A percentile compares a stretch with the other conserved stretches of the same genome.
These are phyloP conservation scores for Colletotrichum australisinense DNA, from an alignment of 2,329 filamentous ascomycete genomes.

Conservation along the genomic window DNA sequence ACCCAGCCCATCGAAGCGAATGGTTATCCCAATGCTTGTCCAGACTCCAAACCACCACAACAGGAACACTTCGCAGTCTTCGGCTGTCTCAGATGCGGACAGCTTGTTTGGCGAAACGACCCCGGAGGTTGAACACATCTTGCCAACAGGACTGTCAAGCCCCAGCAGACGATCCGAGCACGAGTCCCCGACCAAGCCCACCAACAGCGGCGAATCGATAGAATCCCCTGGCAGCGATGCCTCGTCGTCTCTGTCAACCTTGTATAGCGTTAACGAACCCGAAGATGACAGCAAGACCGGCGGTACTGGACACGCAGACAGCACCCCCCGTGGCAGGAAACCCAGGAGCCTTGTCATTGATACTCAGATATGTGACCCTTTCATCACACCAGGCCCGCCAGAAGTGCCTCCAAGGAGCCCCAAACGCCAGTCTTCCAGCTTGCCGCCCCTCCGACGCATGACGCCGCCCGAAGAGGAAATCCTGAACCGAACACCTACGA, in stretches of 20 bases:
- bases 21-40: neutral
- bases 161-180: conserved; percentile 52
- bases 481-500: neutral
- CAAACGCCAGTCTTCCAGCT: conserved; percentile 4
- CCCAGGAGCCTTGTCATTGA: conserved; percentile 22
- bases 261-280: conserved; percentile 66
- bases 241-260: conserved; percentile 66
- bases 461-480: neutral
- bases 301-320: neutral
- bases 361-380: conserved; percentile 34
- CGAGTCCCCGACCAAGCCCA: conserved; percentile 29
- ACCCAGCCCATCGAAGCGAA: conserved; percentile 23
- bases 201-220: conserved; percentile 33
- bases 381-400: conserved; percentile 11
- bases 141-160: conserved; percentile 53
- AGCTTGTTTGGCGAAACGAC: conserved; percentile 53
- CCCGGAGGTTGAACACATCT: conserved; percentile 44
- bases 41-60: conserved; percentile 22
- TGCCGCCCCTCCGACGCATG: conserved; percentile 1
- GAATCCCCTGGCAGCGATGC: conserved; percentile 54
- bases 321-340: neutral
- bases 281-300: conserved; percentile 45
- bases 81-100: conserved; percentile 43
- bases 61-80: conserved; percentile 27
- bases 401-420: conserved; percentile 18